These are phyloP conservation scores for Nigrospora oryzae DNA, from an alignment of 2,329 filamentous ascomycete species.

Conservation along the genomic window DNA sequence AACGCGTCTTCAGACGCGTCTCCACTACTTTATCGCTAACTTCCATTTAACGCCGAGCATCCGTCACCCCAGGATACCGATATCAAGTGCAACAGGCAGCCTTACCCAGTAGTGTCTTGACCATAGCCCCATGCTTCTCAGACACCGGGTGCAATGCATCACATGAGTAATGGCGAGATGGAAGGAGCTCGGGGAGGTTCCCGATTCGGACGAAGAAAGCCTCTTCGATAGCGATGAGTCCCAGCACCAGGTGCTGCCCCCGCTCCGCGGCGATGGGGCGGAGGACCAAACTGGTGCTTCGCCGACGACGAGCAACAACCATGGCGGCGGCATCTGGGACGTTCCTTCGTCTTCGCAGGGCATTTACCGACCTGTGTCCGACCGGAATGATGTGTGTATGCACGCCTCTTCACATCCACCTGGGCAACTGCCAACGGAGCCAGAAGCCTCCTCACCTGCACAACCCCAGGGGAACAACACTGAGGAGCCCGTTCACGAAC, in stretches of 20 bases:
- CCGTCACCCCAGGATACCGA: too few species aligned
- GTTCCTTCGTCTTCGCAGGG: conserved; percentile 18
- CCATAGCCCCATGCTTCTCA: too few species aligned
- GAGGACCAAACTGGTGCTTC: neutral
- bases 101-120: too few species aligned
- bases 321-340: conserved; percentile 16
- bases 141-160: conserved; percentile 19
- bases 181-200: conserved; percentile 34
- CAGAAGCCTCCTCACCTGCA: too few species aligned
- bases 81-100: too few species aligned
- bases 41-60: too few species aligned
- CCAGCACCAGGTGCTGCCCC: conserved; percentile 9
- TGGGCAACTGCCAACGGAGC: too few species aligned
- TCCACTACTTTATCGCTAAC: neutral
- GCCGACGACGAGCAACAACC: neutral
- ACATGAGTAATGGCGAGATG: conserved; percentile 28
- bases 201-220: conserved; percentile 34
- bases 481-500: too few species aligned
- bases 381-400: too few species aligned
- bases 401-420: too few species aligned
- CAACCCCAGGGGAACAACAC: too few species aligned
- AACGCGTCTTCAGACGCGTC: conserved; percentile 2
- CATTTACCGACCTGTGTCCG: too few species aligned
- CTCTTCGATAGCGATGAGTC: conserved; percentile 25
- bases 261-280: neutral